Conservation (phyloP, 371 early-diverging fungal species). For the Apophysomyces trapeziformis region DNA sequence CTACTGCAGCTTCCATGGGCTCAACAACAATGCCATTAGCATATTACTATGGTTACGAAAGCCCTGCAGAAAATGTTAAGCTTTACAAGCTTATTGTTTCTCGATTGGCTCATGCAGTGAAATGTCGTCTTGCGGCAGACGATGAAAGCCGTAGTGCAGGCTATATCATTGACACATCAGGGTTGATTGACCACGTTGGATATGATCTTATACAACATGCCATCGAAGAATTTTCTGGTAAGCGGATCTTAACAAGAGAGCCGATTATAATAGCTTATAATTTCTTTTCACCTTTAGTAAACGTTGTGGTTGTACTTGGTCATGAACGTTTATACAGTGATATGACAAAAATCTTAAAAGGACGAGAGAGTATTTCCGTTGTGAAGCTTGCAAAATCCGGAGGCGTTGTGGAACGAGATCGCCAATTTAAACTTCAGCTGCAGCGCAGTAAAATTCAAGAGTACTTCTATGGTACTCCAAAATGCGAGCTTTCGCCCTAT, state of each 20-base stretch:
- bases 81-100: constrained; percentile 71
- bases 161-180: constrained; percentile 70
- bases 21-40: constrained; percentile 79
- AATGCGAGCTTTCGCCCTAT: constrained; percentile 81
- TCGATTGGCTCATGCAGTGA: constrained; percentile 67
- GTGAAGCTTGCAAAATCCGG: constrained; percentile 92
- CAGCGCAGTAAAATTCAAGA: constrained; percentile 81
- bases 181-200: constrained; percentile 64
- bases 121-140: constrained; percentile 69
- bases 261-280: background rate
- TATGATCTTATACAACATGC: constrained; percentile 70
- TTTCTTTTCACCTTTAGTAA: constrained; percentile 48
- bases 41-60: constrained; percentile 90
- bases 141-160: constrained; percentile 68
- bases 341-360: constrained; percentile 61
- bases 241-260: background rate
- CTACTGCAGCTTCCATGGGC: constrained; percentile 68
- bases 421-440: constrained; percentile 65
- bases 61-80: constrained; percentile 76
- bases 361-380: constrained; percentile 61
- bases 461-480: constrained; percentile 93
- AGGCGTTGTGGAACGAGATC: constrained; percentile 90
- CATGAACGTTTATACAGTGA: constrained; percentile 93
- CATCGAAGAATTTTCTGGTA: constrained; percentile 71
- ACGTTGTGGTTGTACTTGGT: constrained; percentile 87